phyloP scores from a whole-genome alignment of 345 rosid species.

The Psidium friedrichsthalianum region DNA sequence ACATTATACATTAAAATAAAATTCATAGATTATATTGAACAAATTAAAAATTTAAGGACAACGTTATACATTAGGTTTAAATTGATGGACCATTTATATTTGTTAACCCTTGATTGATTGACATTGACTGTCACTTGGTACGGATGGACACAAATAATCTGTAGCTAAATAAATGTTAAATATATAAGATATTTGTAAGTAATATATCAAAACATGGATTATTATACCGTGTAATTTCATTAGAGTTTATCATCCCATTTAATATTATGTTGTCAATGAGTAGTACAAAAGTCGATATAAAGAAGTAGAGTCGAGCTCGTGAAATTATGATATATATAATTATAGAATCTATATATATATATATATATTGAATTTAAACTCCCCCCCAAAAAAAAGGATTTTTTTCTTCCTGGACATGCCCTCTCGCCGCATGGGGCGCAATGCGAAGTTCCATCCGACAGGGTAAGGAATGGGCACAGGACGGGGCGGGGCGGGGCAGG shows the following conservation, averaged over 20 bases:
- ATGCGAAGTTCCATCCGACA: background rate
- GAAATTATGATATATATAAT: background rate
- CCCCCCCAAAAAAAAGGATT: background rate
- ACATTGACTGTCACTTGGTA: background rate
- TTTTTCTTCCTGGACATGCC: background rate
- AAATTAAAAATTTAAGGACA: too few relatives aligned
- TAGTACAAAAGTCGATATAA: background rate
- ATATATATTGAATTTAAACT: too few relatives aligned
- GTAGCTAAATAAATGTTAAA: background rate
- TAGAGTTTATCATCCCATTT: background rate
- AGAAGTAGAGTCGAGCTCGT: background rate
- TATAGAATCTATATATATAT: too few relatives aligned
- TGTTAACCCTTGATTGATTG: accelerated
- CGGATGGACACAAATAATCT: background rate
- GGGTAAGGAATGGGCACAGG: background rate
- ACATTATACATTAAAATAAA: too few relatives aligned
- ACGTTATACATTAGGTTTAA: too few relatives aligned
- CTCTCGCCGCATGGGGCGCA: background rate
- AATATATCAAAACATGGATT: background rate
- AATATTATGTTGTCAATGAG: background rate
- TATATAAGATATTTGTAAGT: background rate
- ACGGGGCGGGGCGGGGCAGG: too few relatives aligned
- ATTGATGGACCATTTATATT: too few relatives aligned
- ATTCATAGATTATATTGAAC: too few relatives aligned
- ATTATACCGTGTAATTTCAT: background rate